Evolutionary conservation across 805 yeast species (phyloP), one percentile per base, ranked within the genome.

Genomic region (Ogataea haglerorum): DNA sequence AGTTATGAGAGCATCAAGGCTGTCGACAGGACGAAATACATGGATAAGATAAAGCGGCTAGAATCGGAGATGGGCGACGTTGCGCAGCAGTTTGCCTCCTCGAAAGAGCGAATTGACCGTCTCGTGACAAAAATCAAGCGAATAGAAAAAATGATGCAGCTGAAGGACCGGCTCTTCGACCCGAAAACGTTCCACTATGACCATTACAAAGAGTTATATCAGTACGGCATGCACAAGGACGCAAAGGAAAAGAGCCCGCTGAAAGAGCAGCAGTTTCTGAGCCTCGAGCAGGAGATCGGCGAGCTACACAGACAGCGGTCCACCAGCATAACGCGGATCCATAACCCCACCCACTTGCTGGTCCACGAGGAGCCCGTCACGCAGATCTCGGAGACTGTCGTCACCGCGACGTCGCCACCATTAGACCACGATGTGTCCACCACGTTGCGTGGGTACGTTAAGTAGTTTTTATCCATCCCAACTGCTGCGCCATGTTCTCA

Each of bases 121-220:
- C 38, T 61, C 14, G 48, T 64, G 2, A 41, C 46, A 5, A 57
- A 58, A 37, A 43, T 70, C 24, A 53, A 57, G 24, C 47, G 40
- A 13, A 47, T 70, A 8, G 78, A 75, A 43, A 26, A 48, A 7
- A 49, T 49, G 17, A 46, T 74, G 36, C 67, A 72, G 0, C 40
- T 47, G 7, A 59, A 61, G 24, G 70, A 65, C 22, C 56, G 71
- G 30, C 53, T 72, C 12, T 58, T 68, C 19, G 53, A 60, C 10
- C 43, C 56, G 4, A 58, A 61, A 15, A 60, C 68, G 6, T 61
- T 70, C 2, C 71, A 73, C 53, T 58, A 62, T 42, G 53, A 53
- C 13, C 79, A 75, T 48, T 75, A 71, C 52, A 70, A 71, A 4
- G 54, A 58, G 4, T 46, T 75, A 15, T 68, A 63, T 41, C 54